Evolutionary conservation across 352 stramenopile species (phyloP).

Genomic region (Phytophthora macrochlamydospora): DNA sequence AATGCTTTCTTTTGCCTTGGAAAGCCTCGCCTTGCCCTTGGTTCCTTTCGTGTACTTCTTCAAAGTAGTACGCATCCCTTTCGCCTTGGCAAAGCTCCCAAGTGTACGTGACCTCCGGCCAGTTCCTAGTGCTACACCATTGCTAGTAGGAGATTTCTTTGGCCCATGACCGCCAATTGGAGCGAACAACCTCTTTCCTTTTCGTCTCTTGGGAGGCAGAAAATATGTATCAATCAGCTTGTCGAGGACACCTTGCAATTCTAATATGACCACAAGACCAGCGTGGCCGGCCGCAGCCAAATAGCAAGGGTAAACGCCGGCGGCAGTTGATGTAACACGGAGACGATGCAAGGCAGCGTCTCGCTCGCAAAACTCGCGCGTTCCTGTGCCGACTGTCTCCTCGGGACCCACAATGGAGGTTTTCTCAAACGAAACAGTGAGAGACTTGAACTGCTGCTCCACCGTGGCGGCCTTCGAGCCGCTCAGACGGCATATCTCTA

Average conservation of each 20-base stretch:
- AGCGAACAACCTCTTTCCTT: conserved; percentile 48
- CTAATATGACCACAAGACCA: conserved; percentile 73
- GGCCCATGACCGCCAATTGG: conserved; percentile 16
- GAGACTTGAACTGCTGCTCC: conserved; percentile 60
- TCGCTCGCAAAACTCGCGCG: conserved; percentile 74
- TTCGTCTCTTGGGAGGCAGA: conserved; percentile 38
- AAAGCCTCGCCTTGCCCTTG: conserved; percentile 24
- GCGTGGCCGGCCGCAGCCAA: conserved; percentile 69
- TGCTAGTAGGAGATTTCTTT: conserved; percentile 20
- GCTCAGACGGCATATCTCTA: conserved; percentile 72
- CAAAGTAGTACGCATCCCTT: conserved; percentile 39
- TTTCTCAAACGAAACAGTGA: conserved; percentile 57
- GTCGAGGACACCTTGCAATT: conserved; percentile 68
- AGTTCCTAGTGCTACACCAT: conserved; percentile 7
- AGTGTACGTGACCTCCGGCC: conserved; percentile 39
- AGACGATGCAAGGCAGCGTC: conserved; percentile 81
- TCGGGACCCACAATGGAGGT: conserved; percentile 47
- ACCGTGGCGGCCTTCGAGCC: conserved; percentile 59
- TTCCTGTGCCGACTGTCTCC: conserved; percentile 45
- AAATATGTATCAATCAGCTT: conserved; percentile 60
- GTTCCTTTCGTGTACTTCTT: conserved; percentile 45
- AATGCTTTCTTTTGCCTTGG: conserved; percentile 30
- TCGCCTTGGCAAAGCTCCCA: conserved; percentile 43
- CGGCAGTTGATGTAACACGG: conserved; percentile 48
- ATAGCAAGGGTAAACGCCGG: conserved; percentile 62